Conservation (phyloP, 2,329 filamentous ascomycete genomes). For the Penicillium corylophilum region DNA sequence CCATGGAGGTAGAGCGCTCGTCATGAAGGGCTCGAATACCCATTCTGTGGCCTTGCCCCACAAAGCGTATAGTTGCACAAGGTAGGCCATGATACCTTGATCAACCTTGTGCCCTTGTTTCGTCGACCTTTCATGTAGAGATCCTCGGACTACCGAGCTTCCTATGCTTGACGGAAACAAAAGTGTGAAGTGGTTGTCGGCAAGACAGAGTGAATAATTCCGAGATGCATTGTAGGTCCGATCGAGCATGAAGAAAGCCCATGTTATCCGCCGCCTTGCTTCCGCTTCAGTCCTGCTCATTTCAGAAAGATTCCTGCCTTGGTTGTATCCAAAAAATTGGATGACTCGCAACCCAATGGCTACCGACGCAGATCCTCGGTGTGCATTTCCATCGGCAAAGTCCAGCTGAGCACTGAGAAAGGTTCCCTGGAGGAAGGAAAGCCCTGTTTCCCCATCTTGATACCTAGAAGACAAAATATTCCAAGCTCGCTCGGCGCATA, state of each 20-base stretch:
- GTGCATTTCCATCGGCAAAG: slow-evolving; percentile 23
- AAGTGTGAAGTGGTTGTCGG: slow-evolving; percentile 26
- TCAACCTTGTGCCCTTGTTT: slow-evolving; percentile 22
- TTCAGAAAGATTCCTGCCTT: slow-evolving; percentile 9
- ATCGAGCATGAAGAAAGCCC: slow-evolving; percentile 30
- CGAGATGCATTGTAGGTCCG: slow-evolving; percentile 26
- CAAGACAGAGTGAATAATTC: slow-evolving; percentile 24
- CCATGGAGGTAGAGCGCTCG: slow-evolving; percentile 20
- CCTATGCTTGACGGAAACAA: slow-evolving; percentile 14
- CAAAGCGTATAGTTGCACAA: slow-evolving; percentile 22
- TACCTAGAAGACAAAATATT: slow-evolving; percentile 19
- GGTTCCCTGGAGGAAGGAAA: slow-evolving; percentile 25
- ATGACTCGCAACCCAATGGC: slow-evolving; percentile 23
- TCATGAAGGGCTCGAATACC: slow-evolving; percentile 21
- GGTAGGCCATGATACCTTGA: slow-evolving; percentile 22
- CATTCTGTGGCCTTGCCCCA: slow-evolving; percentile 29
- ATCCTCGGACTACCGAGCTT: neutral
- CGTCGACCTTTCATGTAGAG: slow-evolving; percentile 16
- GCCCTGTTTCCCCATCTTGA: slow-evolving; percentile 10
- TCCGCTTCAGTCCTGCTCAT: slow-evolving; percentile 9
- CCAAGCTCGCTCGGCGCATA: slow-evolving; percentile 22
- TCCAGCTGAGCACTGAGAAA: slow-evolving; percentile 27
- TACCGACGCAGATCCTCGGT: slow-evolving; percentile 21
- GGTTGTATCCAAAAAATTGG: slow-evolving; percentile 23
- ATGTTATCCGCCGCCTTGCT: slow-evolving; percentile 20